Conservation (phyloP, 2,329 filamentous ascomycete species). For the Cladophialophora immunda region DNA sequence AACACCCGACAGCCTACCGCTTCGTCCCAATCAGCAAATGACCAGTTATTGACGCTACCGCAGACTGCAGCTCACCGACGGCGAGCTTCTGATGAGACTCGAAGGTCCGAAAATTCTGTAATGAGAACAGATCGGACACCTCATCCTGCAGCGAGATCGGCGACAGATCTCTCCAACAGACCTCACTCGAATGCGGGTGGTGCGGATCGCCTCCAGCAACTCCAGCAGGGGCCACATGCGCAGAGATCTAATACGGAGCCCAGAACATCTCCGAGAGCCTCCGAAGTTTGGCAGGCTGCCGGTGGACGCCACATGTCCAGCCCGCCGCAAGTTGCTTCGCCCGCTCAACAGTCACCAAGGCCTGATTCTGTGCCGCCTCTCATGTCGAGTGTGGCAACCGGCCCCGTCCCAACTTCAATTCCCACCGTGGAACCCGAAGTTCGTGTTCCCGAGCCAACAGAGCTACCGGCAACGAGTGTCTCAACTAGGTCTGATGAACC, state of each 20-base stretch:
- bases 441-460: slow-evolving; percentile 28
- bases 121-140: slow-evolving; percentile 51
- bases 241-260: slow-evolving; percentile 38
- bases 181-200: slow-evolving; percentile 36
- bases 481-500: slow-evolving; percentile 63
- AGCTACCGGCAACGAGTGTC: background rate
- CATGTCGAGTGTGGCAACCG: slow-evolving; percentile 29
- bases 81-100: slow-evolving; percentile 43
- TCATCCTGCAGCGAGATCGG: slow-evolving; percentile 63
- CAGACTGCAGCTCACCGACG: slow-evolving; percentile 32
- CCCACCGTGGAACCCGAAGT: slow-evolving; percentile 38
- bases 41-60: slow-evolving; percentile 29
- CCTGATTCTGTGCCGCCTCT: slow-evolving; percentile 20
- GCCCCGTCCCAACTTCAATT: slow-evolving; percentile 42
- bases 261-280: slow-evolving; percentile 28
- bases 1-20: slow-evolving; percentile 28
- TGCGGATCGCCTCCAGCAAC: slow-evolving; percentile 30
- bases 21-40: slow-evolving; percentile 24
- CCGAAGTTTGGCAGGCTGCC: slow-evolving; percentile 35
- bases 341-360: slow-evolving; percentile 22
- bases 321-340: slow-evolving; percentile 26
- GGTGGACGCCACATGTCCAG: slow-evolving; percentile 26
- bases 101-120: slow-evolving; percentile 42
- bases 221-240: slow-evolving; percentile 31
- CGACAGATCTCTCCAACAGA: slow-evolving; percentile 66